Evolutionary conservation across 83 land plant species (phyloP), one percentile per base, ranked within the genome.

Genomic region (Picea abies): DNA sequence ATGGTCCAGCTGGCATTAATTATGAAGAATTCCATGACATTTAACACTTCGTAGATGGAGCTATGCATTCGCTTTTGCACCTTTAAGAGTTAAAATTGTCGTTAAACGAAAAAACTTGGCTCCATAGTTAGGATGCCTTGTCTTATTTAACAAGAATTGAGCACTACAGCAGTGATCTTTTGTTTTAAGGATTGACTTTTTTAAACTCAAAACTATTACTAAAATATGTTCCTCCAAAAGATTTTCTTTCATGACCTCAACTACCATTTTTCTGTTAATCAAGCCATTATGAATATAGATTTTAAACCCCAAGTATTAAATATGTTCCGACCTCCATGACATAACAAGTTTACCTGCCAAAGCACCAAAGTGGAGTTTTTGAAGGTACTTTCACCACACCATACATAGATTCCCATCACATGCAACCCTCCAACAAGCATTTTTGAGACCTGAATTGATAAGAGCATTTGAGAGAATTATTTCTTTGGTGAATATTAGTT

Each of bases 391-490:
- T 92, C 94, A 52, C 84, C 81, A 29, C 80, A 84, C 92, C 92
- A 92, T 2, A 92, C 69, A 84, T 92, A 92, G 26, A 90, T 84
- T 10, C 94, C 94, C 79, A 92, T 66, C 23, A 92, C 90, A 68
- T 88, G 81, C 67, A 90, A 68, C 3, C 94, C 92, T 72, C 94
- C 94, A 81, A 87, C 47, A 5, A 92, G 86, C 94, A 92, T 88
- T 78, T 88, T 85, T 7, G 92, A 88, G 1, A 92, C 94, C 94
- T 92, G 52, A 80, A 70, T 44, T 5, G 19, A 22, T 4, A 82
- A 39, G 49, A 37, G 25, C 32, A 52, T 29, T 26, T 71, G 17
- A 52, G 15, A 73, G 0, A 23, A 7, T 41, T 72, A 41, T 19
- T 72, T 56, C 76, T 39, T 41, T 41, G 0, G 15, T 9, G 23